Base-by-base conservation (phyloP, 352 stramenopile genomes). In the Globisporangium solare region DNA sequence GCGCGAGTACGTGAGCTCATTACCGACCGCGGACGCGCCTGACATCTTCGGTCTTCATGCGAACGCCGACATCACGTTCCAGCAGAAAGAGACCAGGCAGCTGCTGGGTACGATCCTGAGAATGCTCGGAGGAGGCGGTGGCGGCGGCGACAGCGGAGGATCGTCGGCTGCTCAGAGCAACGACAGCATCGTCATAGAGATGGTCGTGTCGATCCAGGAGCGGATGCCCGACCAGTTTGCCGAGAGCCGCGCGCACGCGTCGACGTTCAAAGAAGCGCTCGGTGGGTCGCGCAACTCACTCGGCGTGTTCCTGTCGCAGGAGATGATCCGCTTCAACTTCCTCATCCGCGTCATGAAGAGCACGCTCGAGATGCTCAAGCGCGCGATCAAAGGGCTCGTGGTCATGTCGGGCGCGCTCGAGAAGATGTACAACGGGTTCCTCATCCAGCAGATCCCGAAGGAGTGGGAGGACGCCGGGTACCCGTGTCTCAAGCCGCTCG, bases 31-130 rank as follows among this genome's bases (percentile, higher is more conserved):
- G 10, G 92, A 97, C 56, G 70, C 79, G 0, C 94, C 94, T 0
- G 86, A 97, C 43, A 92, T 96, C 42, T 98, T 97, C 57, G 93
- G 93, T 2, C 76, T 98, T 51, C 93, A 98, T 52, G 74, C 77
- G 21, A 98, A 98, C 54, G 92, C 92, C 4, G 92, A 96, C 63
- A 98, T 98, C 53, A 97, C 88, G 12, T 97, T 97, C 58, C 90
- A 97, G 64, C 87, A 97, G 67, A 96, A 97, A 53, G 84, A 97
- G 60, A 97, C 90, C 3, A 74, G 86, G 12, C 72, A 85, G 18
- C 48, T 93, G 17, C 63, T 93, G 3, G 69, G 71, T 0, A 93
- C 83, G 17, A 87, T 91, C 24, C 51, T 93, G 20, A 71, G 73
- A 12, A 92, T 94, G 83, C 56, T 92, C 1, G 67, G 71, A 15